Conservation (phyloP, 2,329 filamentous ascomycete genomes). For the Knufia fluminis region DNA sequence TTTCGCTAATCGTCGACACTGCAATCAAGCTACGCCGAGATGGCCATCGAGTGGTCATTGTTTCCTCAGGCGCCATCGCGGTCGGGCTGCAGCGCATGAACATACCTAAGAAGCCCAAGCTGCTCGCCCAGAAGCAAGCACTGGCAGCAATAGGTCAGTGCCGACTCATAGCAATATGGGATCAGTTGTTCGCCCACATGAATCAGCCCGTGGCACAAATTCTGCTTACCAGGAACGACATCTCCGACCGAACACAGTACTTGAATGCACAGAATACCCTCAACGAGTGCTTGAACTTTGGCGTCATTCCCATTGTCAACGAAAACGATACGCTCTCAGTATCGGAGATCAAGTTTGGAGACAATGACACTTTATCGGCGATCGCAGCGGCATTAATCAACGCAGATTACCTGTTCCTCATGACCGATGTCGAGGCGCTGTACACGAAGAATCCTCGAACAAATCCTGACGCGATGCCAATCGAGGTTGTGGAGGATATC, state of each 20-base stretch:
- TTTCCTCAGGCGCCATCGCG: slow-evolving; percentile 94
- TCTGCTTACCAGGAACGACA: slow-evolving; percentile 87
- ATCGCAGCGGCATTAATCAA: slow-evolving; percentile 97
- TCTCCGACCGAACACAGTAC: slow-evolving; percentile 90
- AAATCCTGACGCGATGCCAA: slow-evolving; percentile 75
- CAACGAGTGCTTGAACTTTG: slow-evolving; percentile 79
- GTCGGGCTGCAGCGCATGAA: slow-evolving; percentile 88
- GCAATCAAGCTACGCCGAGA: slow-evolving; percentile 77
- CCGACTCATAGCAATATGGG: slow-evolving; percentile 89
- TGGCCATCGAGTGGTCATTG: slow-evolving; percentile 89
- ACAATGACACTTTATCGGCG: slow-evolving; percentile 94
- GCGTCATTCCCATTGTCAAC: slow-evolving; percentile 95
- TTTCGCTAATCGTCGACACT: slow-evolving; percentile 90
- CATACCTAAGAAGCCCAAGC: slow-evolving; percentile 75
- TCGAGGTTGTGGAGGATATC: slow-evolving; percentile 89
- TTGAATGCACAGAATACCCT: slow-evolving; percentile 95
- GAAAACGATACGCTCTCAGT: slow-evolving; percentile 97
- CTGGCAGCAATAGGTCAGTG: slow-evolving; percentile 94
- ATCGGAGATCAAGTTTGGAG: slow-evolving; percentile 97
- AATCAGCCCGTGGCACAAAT: slow-evolving; percentile 91
- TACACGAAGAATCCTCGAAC: slow-evolving; percentile 92
- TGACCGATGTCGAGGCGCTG: slow-evolving; percentile 97
- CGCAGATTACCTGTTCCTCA: slow-evolving; percentile 90
- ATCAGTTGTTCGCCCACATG: slow-evolving; percentile 79
- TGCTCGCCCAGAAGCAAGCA: slow-evolving; percentile 80